Evolutionary conservation across 306 rosid genomes (phyloP).

Genomic region (Arachis hypogaea): DNA sequence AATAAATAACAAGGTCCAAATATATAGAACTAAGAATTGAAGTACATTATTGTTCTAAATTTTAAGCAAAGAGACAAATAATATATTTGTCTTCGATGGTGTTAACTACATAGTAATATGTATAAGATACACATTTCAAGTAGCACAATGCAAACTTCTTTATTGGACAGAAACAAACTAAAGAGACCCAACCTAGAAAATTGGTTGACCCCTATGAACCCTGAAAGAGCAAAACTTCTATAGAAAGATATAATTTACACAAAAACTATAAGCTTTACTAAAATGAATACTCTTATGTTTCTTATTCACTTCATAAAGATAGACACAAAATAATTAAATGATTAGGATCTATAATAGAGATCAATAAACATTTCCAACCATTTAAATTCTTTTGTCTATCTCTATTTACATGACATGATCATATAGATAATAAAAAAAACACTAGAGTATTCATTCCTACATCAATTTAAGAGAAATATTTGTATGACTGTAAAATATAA

Average conservation of each 20-base stretch:
- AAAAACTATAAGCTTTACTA: constrained; percentile 26
- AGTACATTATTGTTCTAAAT: constrained; percentile 11
- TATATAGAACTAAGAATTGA: neutral
- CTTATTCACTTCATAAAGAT: neutral
- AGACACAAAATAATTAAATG: too few species aligned
- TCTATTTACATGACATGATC: too few species aligned
- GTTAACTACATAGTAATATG: constrained; percentile 18
- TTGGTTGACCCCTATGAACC: constrained; percentile 26
- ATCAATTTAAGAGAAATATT: too few species aligned
- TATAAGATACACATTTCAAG: constrained; percentile 30
- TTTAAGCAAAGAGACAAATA: constrained; percentile 1
- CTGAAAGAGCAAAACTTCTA: constrained; percentile 8
- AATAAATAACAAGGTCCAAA: constrained; percentile 31
- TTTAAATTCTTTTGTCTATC: too few species aligned
- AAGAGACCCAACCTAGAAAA: constrained; percentile 27
- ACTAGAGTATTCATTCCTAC: neutral
- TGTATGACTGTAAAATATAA: too few species aligned
- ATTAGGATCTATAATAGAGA: too few species aligned
- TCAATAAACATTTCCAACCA: too few species aligned
- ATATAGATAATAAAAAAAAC: neutral
- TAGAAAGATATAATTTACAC: constrained; percentile 13
- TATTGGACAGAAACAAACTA: constrained; percentile 33
- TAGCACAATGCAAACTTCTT: constrained; percentile 4
- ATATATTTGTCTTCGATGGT: constrained; percentile 12
- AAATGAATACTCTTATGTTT: neutral